Evolutionary conservation across 1,284 basidiomycete genomes (phyloP).

Genomic region (Sanguinoderma infundibulare): DNA sequence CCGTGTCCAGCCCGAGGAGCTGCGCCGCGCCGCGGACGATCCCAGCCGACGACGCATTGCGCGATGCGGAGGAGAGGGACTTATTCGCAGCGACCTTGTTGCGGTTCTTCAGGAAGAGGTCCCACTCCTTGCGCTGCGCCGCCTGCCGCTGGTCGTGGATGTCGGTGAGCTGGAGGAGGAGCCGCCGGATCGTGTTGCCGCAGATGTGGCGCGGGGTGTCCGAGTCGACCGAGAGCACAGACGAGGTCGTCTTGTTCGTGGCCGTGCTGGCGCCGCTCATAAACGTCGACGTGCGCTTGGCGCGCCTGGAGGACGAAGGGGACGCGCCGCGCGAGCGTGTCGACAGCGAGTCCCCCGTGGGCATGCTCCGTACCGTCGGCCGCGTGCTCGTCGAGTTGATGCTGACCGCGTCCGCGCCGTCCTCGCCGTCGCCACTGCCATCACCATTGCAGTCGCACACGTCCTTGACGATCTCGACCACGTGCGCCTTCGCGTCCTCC

Average conservation of each 20-base stretch:
- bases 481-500: conserved; percentile 36
- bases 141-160: conserved; percentile 88
- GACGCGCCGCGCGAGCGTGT: conserved; percentile 46
- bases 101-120: conserved; percentile 79
- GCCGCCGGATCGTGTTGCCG: conserved; percentile 73
- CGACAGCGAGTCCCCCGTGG: conserved; percentile 17
- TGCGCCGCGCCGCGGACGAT: conserved; percentile 52
- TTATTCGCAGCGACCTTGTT: conserved; percentile 50
- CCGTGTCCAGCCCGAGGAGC: conserved; percentile 66
- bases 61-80: conserved; percentile 22
- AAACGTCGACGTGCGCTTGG: conserved; percentile 47
- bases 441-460: conserved; percentile 56
- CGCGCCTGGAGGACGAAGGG: conserved; percentile 52
- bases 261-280: conserved; percentile 37
- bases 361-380: conserved; percentile 28
- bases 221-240: conserved; percentile 58
- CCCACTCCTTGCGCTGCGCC: conserved; percentile 83
- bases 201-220: conserved; percentile 74
- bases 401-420: conserved; percentile 31
- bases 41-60: conserved; percentile 33
- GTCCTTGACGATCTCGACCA: conserved; percentile 64
- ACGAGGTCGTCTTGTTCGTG: conserved; percentile 40
- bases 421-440: conserved; percentile 37
- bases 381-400: conserved; percentile 33
- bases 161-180: conserved; percentile 83